Base-by-base conservation (phyloP, 352 stramenopile species). In the Hyaloperonospora arabidopsidis region DNA sequence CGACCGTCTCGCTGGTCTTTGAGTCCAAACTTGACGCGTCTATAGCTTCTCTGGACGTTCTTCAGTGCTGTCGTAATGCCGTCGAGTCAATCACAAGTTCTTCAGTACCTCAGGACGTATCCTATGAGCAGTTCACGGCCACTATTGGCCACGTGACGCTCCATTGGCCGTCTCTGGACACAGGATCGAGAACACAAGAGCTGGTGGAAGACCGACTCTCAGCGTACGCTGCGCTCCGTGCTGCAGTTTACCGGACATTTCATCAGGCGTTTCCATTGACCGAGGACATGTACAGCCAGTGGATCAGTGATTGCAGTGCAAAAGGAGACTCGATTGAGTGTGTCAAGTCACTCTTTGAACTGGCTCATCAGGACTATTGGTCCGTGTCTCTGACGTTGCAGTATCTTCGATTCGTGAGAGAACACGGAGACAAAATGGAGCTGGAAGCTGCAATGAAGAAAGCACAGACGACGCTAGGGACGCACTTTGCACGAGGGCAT, bases 401-500 rank as follows among this genome's bases (percentile, higher is more conserved):
- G 43, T 57, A 71, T 29, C 47, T 85, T 15, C 48, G 63, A 18
- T 67, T 79, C 18, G 35, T 80, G 8, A 58, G 64, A 22, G 73
- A 79, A 45, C 56, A 29, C 45, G 59, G 36, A 49, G 41, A 62
- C 5, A 25, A 48, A 39, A 39, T 72, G 17, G 52, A 55, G 13
- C 46, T 87, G 11, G 21, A 74, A 47, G 13, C 13, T 7, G 50
- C 52, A 0, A 79, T 86, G 65, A 35, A 62, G 5, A 25, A 45
- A 2, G 49, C 65, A 14, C 70, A 81, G 29, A 40, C 22, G 11
- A 76, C 72, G 0, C 43, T 78, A 12, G 79, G 73, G 1, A 25
- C 50, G 25, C 76, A 89, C 41, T 87, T 82, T 58, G 68, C 75
- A 0, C 59, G 65, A 23, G 79, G 77, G 1, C 71, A 87, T 36